These are phyloP conservation scores for Ceratobasidium papillatum DNA, from an alignment of 1,284 basidiomycete species.

Conservation along the genomic window DNA sequence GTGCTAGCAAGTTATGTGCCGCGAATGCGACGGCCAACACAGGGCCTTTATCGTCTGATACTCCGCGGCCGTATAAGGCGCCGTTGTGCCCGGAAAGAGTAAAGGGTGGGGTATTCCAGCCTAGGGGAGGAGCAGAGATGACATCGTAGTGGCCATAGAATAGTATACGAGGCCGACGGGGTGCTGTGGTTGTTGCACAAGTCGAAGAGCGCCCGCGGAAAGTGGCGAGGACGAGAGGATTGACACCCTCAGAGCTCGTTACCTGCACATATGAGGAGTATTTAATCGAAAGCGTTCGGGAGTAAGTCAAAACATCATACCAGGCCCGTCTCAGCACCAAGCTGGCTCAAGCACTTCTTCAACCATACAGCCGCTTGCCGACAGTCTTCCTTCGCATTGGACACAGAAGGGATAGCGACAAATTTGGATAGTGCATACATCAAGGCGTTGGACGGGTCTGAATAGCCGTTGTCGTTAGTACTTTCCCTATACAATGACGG, in stretches of 20 bases:
- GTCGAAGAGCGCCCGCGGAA: conserved; percentile 66
- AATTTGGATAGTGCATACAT: conserved; percentile 82
- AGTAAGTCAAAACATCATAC: conserved; percentile 57
- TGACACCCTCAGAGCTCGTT: conserved; percentile 59
- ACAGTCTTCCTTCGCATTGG: conserved; percentile 84
- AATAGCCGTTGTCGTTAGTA: neutral
- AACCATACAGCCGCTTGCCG: conserved; percentile 91
- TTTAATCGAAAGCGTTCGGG: neutral
- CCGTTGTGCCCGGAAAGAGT: conserved; percentile 85
- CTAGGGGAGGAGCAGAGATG: conserved; percentile 74
- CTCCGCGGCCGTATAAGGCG: conserved; percentile 92
- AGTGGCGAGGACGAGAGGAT: conserved; percentile 86
- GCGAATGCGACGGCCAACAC: conserved; percentile 92
- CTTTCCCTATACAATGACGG: neutral
- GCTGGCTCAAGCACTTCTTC: conserved; percentile 83
- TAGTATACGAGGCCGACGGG: conserved; percentile 69
- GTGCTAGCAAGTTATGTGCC: conserved; percentile 78
- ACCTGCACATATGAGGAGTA: neutral
- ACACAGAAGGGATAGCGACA: conserved; percentile 86
- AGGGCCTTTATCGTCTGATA: conserved; percentile 93
- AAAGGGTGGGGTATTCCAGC: conserved; percentile 91
- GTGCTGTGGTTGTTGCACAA: conserved; percentile 41
- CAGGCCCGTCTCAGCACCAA: conserved; percentile 81
- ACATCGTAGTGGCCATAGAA: conserved; percentile 98
- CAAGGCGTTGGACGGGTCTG: conserved; percentile 53